Percentiles rank a stretch among this genome's conserved stretches.
phyloP scores from a whole-genome alignment of 192 early-diverging fungal genomes.

The Geranomyces variabilis region DNA sequence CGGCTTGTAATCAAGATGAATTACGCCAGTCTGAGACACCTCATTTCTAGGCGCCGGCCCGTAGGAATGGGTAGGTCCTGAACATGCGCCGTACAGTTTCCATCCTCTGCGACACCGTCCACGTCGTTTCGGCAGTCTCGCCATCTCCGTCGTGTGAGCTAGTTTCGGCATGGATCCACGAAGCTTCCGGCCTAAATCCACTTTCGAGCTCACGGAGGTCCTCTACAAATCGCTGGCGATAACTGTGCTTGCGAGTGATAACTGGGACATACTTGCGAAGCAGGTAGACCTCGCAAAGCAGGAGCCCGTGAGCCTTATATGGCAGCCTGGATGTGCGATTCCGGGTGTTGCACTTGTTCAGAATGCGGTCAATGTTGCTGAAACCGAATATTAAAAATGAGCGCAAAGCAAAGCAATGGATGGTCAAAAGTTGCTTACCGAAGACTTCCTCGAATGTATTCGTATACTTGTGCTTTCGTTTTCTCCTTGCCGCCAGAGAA shows the following conservation, averaged over 20 bases:
- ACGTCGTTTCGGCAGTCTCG: slow-evolving; percentile 30
- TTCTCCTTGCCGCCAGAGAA: slow-evolving; percentile 48
- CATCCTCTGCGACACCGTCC: slow-evolving; percentile 57
- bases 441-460: slow-evolving; percentile 55
- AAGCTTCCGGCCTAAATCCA: not conserved
- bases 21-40: no score
- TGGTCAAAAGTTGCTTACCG: slow-evolving; percentile 24
- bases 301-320: slow-evolving; percentile 67
- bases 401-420: not conserved
- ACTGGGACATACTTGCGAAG: slow-evolving; percentile 51
- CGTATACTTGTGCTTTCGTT: slow-evolving; percentile 44
- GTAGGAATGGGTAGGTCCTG: slow-evolving; percentile 62
- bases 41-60: not conserved
- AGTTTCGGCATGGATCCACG: not conserved
- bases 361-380: slow-evolving; percentile 59
- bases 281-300: slow-evolving; percentile 65
- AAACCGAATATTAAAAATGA: not conserved
- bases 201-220: slow-evolving; percentile 80
- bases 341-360: slow-evolving; percentile 44
- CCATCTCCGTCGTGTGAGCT: not conserved
- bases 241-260: slow-evolving; percentile 50
- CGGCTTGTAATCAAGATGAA: no score
- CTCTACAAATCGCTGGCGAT: slow-evolving; percentile 69
- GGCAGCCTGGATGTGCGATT: slow-evolving; percentile 23
- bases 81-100: slow-evolving; percentile 66